These are phyloP conservation scores for Aspergillus funiculosus DNA, from an alignment of 495 filamentous ascomycete genomes.

Conservation along the genomic window DNA sequence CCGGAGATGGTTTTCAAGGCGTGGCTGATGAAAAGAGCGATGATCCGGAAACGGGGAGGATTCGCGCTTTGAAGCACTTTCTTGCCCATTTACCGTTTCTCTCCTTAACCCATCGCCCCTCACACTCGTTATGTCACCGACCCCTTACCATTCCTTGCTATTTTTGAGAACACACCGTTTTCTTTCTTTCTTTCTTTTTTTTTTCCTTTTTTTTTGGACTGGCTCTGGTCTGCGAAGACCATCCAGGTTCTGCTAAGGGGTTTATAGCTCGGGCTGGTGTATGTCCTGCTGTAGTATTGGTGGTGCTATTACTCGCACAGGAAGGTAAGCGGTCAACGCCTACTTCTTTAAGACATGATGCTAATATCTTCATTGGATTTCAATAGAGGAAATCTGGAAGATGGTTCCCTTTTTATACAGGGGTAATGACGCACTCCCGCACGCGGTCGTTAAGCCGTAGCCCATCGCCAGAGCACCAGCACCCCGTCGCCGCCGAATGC, in stretches of 20 bases:
- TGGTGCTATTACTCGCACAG: not conserved
- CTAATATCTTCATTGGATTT: not conserved
- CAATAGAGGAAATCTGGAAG: slow-evolving; percentile 6
- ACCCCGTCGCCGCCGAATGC: not conserved
- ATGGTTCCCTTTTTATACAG: slow-evolving; percentile 14
- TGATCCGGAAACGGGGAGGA: slow-evolving; percentile 3
- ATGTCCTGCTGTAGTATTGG: slow-evolving; percentile 16
- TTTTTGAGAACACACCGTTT: too few species aligned
- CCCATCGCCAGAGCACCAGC: slow-evolving; percentile 13
- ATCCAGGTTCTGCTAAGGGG: slow-evolving; percentile 16
- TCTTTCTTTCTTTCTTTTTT: slow-evolving; percentile 7
- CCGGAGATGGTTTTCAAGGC: slow-evolving; percentile 10
- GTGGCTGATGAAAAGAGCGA: slow-evolving; percentile 9
- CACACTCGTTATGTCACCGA: not conserved
- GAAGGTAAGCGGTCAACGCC: slow-evolving; percentile 2
- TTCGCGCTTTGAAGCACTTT: slow-evolving; percentile 12
- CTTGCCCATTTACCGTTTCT: slow-evolving; percentile 4
- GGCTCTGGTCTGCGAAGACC: slow-evolving; percentile 15
- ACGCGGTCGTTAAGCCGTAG: slow-evolving; percentile 15
- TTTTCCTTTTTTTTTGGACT: slow-evolving; percentile 1
- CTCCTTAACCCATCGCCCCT: slow-evolving; percentile 1
- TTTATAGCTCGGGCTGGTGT: slow-evolving; percentile 17
- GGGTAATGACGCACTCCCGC: slow-evolving; percentile 19
- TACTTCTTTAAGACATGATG: not conserved
- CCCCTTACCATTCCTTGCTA: too few species aligned